These are phyloP conservation scores for Ploettnerulaceae sp. DNA, from an alignment of 2,329 filamentous ascomycete genomes.

Conservation along the genomic window DNA sequence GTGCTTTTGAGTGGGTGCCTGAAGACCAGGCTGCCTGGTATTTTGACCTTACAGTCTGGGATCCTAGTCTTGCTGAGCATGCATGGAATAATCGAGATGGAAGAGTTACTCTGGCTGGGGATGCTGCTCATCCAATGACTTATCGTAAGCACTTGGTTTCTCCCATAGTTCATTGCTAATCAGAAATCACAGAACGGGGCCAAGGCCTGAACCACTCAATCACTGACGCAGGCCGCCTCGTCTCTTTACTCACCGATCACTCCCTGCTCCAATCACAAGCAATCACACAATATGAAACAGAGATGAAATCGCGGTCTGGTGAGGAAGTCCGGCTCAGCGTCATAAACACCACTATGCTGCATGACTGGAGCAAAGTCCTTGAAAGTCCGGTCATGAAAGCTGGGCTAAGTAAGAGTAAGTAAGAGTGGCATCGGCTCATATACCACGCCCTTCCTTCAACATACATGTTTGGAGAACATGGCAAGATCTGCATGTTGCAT, in stretches of 20 bases:
- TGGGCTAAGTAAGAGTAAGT: conserved; percentile 13
- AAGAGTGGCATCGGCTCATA: too few species aligned
- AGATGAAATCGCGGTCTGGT: conserved; percentile 42
- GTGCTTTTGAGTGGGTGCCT: conserved; percentile 35
- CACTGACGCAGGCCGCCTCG: conserved; percentile 39
- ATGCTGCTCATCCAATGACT: conserved; percentile 37
- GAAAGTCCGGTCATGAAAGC: conserved; percentile 31
- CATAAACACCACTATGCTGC: conserved; percentile 42
- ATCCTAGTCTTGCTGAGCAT: conserved; percentile 32
- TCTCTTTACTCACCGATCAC: conserved; percentile 16
- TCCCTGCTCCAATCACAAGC: conserved; percentile 28
- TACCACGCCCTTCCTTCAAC: too few species aligned
- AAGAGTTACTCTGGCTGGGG: conserved; percentile 33
- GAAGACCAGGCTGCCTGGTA: conserved; percentile 33
- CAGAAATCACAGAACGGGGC: conserved; percentile 40
- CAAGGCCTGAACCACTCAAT: conserved; percentile 46
- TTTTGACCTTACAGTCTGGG: conserved; percentile 32
- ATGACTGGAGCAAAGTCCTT: conserved; percentile 37
- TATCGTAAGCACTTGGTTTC: conserved; percentile 29
- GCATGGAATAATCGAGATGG: conserved; percentile 33
- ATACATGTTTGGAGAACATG: not conserved
- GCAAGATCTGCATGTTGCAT: not conserved
- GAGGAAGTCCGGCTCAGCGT: conserved; percentile 42
- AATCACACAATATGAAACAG: conserved; percentile 39
- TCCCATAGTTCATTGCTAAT: not conserved